Evolutionary conservation across 441 rosid genomes (phyloP).

Genomic region (Francoa sonchifolia): DNA sequence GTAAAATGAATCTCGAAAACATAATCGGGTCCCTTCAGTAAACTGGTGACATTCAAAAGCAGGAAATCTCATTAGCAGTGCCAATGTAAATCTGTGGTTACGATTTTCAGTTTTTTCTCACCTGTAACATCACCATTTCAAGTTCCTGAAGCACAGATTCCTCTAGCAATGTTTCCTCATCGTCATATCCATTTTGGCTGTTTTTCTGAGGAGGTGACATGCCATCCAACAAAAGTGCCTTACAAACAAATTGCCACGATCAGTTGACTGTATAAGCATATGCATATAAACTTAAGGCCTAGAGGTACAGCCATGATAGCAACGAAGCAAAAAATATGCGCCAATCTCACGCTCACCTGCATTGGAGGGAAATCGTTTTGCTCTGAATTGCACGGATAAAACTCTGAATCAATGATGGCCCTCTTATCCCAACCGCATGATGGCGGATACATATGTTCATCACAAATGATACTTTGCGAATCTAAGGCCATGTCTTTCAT

Average conservation of each 20-base stretch:
- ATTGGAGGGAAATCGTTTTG: constrained; percentile 2
- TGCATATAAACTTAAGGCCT: not conserved
- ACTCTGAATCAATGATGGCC: constrained; percentile 20
- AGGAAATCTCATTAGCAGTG: not conserved
- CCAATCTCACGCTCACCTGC: too few relatives aligned
- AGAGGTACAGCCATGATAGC: not conserved
- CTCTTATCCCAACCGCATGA: constrained; percentile 17
- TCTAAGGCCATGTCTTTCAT: constrained; percentile 13
- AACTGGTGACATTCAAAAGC: constrained; percentile 30
- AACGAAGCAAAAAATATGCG: too few relatives aligned
- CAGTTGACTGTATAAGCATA: constrained; percentile 4
- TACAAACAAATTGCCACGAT: constrained; percentile 12
- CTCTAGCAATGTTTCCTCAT: constrained; percentile 35
- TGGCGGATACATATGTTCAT: constrained; percentile 16
- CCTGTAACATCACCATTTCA: constrained; percentile 55
- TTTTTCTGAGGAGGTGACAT: constrained; percentile 14
- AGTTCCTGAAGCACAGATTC: constrained; percentile 58
- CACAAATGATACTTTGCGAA: constrained; percentile 16
- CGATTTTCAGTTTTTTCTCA: constrained; percentile 10
- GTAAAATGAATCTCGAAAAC: constrained; percentile 78
- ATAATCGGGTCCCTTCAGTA: constrained; percentile 42
- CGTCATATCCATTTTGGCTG: constrained; percentile 8
- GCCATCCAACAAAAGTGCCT: constrained; percentile 19
- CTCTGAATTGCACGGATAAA: constrained; percentile 8
- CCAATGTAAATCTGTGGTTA: not conserved